A percentile compares a stretch with the other conserved stretches of the same genome.
These are phyloP conservation scores for Colletotrichum phormii DNA, from an alignment of 2,329 filamentous ascomycete species.

Conservation along the genomic window DNA sequence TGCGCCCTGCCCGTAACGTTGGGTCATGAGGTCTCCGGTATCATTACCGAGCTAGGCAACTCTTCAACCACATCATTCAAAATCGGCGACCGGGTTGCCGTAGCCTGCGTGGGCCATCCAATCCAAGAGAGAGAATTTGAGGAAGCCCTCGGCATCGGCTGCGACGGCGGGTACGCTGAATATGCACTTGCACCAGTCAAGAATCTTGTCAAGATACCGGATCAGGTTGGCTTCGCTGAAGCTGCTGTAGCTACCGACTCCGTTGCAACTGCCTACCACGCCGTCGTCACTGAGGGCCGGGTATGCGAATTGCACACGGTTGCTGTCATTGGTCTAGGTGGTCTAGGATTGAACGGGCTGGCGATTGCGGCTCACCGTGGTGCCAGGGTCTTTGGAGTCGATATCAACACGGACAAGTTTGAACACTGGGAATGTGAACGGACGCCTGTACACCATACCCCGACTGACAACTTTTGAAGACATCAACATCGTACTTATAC, in stretches of 20 bases:
- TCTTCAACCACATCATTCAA: neutral
- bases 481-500: too few relatives aligned
- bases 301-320: neutral
- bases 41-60: neutral
- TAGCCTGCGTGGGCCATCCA: constrained; percentile 29
- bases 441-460: constrained; percentile 1
- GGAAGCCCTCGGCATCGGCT: constrained; percentile 24
- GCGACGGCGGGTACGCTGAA: constrained; percentile 28
- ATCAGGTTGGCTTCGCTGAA: neutral
- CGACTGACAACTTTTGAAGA: too few relatives aligned
- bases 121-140: constrained; percentile 16
- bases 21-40: constrained; percentile 29
- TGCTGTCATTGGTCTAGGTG: constrained; percentile 27
- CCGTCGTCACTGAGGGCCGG: constrained; percentile 29
- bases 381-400: constrained; percentile 22
- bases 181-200: constrained; percentile 15
- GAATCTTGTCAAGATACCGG: constrained; percentile 15
- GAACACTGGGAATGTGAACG: neutral
- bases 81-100: constrained; percentile 21
- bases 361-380: constrained; percentile 14
- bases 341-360: constrained; percentile 25
- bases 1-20: constrained; percentile 18
- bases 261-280: constrained; percentile 26
- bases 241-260: constrained; percentile 29
- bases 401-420: constrained; percentile 14